Conservation (phyloP, 1,284 basidiomycete species). For the Trametes hirsuta region DNA sequence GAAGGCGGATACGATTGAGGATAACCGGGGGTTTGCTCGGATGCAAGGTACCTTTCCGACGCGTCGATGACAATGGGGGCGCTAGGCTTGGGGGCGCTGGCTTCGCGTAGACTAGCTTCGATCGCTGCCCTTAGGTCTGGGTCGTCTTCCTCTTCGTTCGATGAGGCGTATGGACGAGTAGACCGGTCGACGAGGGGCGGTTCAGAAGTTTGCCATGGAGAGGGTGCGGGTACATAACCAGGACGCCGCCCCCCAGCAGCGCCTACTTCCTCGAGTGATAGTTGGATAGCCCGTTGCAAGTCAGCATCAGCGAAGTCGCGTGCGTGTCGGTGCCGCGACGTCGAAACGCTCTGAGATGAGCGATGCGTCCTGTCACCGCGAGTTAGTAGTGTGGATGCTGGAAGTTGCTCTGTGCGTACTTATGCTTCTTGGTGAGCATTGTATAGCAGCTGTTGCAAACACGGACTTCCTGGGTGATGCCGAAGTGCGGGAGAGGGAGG, state of each 20-base stretch:
- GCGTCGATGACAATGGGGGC: slow-evolving; percentile 70
- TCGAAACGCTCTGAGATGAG: slow-evolving; percentile 52
- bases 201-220: slow-evolving; percentile 66
- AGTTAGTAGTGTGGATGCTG: not conserved
- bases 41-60: slow-evolving; percentile 31
- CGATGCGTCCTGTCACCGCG: slow-evolving; percentile 41
- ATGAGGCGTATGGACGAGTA: slow-evolving; percentile 36
- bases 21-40: slow-evolving; percentile 27
- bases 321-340: slow-evolving; percentile 53
- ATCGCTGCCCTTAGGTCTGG: slow-evolving; percentile 94
- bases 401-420: slow-evolving; percentile 23
- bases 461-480: slow-evolving; percentile 91
- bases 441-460: slow-evolving; percentile 92
- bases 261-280: slow-evolving; percentile 84
- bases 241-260: slow-evolving; percentile 52
- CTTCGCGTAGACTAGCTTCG: slow-evolving; percentile 91
- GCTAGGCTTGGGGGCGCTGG: slow-evolving; percentile 77
- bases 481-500: slow-evolving; percentile 90
- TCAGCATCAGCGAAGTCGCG: slow-evolving; percentile 85
- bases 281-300: slow-evolving; percentile 90
- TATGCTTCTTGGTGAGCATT: slow-evolving; percentile 65
- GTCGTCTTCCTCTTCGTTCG: slow-evolving; percentile 83
- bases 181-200: slow-evolving; percentile 69
- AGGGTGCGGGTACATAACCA: slow-evolving; percentile 71
- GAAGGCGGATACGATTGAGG: slow-evolving; percentile 42